Conservation (phyloP, 176 grass and related monocot species). For the Echinochloa phyllopogon region DNA sequence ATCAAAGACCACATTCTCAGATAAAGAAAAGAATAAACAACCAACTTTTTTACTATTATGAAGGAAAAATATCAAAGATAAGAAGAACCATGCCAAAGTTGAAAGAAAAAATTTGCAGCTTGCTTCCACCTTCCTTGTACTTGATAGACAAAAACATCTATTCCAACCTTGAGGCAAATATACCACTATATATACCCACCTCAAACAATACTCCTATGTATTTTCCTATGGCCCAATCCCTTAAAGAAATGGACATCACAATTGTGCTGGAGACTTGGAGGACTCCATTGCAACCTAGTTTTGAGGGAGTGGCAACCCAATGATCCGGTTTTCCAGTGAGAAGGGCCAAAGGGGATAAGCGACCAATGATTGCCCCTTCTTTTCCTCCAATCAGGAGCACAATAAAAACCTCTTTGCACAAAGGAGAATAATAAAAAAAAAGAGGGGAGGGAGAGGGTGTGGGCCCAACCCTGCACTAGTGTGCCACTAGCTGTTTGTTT, state of each 20-base stretch:
- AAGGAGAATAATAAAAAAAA: background rate
- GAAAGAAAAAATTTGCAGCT: background rate
- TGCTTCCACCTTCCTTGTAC: background rate
- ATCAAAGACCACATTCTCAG: background rate
- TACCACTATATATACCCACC: background rate
- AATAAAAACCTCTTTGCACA: slow-evolving; percentile 6
- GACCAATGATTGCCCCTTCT: slow-evolving; percentile 40
- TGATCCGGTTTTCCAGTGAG: slow-evolving; percentile 26
- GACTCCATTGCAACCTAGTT: slow-evolving; percentile 8
- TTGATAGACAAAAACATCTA: background rate
- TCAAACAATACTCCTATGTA: background rate
- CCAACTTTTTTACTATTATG: background rate
- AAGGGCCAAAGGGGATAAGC: slow-evolving; percentile 31
- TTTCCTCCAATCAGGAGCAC: slow-evolving; percentile 36
- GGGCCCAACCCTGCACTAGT: slow-evolving; percentile 32
- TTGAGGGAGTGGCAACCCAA: slow-evolving; percentile 38
- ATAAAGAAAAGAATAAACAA: background rate
- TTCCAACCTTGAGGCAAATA: background rate
- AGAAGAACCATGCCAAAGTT: too few species aligned
- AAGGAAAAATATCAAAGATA: background rate
- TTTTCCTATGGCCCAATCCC: background rate
- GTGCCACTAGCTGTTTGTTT: slow-evolving; percentile 32
- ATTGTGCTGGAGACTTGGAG: background rate
- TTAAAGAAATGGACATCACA: background rate
- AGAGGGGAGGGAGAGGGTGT: background rate